Evolutionary conservation across 192 early-diverging fungal genomes (phyloP), one percentile per base, ranked within the genome.

Genomic region (Lobosporangium transversale): DNA sequence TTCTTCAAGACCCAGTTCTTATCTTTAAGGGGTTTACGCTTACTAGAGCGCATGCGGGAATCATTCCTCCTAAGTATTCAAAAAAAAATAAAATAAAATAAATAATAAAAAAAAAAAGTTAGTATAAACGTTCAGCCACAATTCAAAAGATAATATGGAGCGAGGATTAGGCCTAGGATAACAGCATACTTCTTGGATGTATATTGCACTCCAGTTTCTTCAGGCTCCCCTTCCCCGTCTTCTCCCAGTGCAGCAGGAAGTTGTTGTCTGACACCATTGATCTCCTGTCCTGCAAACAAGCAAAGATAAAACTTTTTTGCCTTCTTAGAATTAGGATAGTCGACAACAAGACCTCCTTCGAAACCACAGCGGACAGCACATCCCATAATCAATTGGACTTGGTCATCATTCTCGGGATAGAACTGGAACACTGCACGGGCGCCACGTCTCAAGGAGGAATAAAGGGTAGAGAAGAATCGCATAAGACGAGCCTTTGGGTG

Each of bases 381-480:
- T 43, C 88, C 85, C 74, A 95, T 91, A 58, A 99, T 94, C 84
- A 98, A 84, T 66, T 99, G 92, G 37, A 96, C 88, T 79, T 99
- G 97, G 52, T 90, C 84, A 59, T 95, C 92, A 79, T 97, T 96
- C 78, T 97, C 96, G 0, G 97, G 97, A 73, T 99, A 98, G 64
- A 99, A 97, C 84, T 99, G 97, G 83, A 98, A 99, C 26, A 99
- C 87, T 11, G 95, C 95, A n/a, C 95, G 84, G 11, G 95, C 93
- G 14, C 96, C 96, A 14, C 94, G 84, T 43, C 90, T 80, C 66
- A 98, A 79, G 11, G 94, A 84, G n/a, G 93, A 94, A 68, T 95
- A 98, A 27, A 98, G 80, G 10, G 96, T 95, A 11, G 91, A 88
- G 63, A 99, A 99, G 81, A 99, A 99, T 18, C 94, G 86, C 44